Conservation (phyloP, 2,329 filamentous ascomycete species). For the Dissoconium aciculare region DNA sequence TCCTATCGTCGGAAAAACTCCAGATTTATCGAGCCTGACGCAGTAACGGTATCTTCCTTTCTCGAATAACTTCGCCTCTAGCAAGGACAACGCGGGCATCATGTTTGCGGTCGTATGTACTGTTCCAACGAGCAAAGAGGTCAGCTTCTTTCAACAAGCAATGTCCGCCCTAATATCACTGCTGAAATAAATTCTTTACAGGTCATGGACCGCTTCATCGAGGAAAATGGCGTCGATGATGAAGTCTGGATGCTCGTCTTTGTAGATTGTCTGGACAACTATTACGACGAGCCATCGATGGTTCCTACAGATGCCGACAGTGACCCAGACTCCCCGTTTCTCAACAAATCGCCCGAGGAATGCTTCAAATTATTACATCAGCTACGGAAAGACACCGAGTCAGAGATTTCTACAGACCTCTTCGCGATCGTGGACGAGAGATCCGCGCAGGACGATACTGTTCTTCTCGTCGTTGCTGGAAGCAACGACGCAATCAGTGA, state of each 20-base stretch:
- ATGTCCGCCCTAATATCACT: too few species aligned
- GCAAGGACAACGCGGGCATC: too few species aligned
- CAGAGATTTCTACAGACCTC: constrained; percentile 1
- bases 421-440: constrained; percentile 4
- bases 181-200: too few species aligned
- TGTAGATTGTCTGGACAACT: constrained; percentile 3
- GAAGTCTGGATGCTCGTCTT: constrained; percentile 2
- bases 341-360: constrained; percentile 2
- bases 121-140: too few species aligned
- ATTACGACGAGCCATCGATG: constrained; percentile 2
- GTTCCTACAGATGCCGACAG: neutral
- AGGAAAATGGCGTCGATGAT: constrained; percentile 1
- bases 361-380: constrained; percentile 3
- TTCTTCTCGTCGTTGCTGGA: too few species aligned
- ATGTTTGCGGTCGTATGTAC: too few species aligned
- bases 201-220: constrained; percentile 4
- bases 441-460: constrained; percentile 3
- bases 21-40: too few species aligned
- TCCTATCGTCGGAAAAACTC: too few species aligned
- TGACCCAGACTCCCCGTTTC: constrained; percentile 3
- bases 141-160: too few species aligned
- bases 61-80: too few species aligned
- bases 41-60: too few species aligned
- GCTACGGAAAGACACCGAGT: constrained; percentile 4
- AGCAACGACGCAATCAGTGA: too few species aligned